phyloP scores from a whole-genome alignment of 2,329 filamentous ascomycete genomes.

The Colletotrichum truncatum region DNA sequence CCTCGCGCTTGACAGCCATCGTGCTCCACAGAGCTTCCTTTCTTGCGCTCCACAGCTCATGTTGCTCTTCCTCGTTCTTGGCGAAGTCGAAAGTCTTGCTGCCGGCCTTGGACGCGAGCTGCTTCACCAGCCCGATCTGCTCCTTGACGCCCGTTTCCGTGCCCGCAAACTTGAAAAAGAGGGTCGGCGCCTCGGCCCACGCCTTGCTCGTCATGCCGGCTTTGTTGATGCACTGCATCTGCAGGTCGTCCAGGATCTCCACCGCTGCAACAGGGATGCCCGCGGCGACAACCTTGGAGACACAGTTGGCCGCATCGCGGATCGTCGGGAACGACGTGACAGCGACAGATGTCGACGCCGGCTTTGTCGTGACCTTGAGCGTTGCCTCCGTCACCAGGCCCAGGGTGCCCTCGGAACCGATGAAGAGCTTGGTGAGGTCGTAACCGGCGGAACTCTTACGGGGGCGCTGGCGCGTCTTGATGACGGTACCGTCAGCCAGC shows the following conservation, averaged over 20 bases:
- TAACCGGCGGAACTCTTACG: constrained; percentile 93
- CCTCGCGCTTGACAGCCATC: constrained; percentile 70
- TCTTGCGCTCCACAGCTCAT: constrained; percentile 82
- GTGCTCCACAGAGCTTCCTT: constrained; percentile 88
- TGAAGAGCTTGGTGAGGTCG: constrained; percentile 88
- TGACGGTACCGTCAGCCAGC: constrained; percentile 86
- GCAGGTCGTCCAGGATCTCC: constrained; percentile 90
- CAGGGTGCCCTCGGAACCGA: constrained; percentile 91
- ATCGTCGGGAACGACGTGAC: constrained; percentile 70
- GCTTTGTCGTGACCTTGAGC: constrained; percentile 84
- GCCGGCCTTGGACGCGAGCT: constrained; percentile 68
- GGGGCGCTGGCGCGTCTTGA: constrained; percentile 88
- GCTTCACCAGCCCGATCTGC: constrained; percentile 75
- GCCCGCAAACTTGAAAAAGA: constrained; percentile 87
- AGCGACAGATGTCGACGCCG: constrained; percentile 82
- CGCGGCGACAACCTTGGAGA: constrained; percentile 79
- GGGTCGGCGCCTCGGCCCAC: constrained; percentile 78
- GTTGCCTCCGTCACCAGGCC: constrained; percentile 92
- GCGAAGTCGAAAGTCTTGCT: constrained; percentile 83
- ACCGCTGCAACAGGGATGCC: constrained; percentile 91
- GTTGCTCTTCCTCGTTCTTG: constrained; percentile 72
- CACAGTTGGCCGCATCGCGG: constrained; percentile 80
- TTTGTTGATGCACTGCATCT: constrained; percentile 78
- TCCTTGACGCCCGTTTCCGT: constrained; percentile 78
- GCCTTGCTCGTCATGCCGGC: constrained; percentile 71